Evolutionary conservation across 139 green algal genomes (phyloP).

Genomic region (Picochlorum sp.): DNA sequence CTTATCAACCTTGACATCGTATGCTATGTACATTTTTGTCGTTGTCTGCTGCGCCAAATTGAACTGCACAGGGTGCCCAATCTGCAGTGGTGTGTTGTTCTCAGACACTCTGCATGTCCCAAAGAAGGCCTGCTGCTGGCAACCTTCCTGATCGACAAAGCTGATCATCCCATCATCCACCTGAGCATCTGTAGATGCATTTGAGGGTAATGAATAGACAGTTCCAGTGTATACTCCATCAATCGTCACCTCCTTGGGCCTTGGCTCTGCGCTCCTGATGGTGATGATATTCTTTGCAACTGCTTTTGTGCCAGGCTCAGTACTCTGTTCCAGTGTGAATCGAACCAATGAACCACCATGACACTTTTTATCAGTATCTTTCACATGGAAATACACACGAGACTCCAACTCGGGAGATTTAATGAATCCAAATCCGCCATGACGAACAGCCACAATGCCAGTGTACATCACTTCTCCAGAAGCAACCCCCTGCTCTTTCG

Average conservation of each 20-base stretch:
- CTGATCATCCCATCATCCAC: constrained; percentile 30
- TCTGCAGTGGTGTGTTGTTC: constrained; percentile 2
- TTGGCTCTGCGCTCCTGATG: neutral
- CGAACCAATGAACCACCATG: constrained; percentile 8
- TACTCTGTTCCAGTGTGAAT: constrained; percentile 21
- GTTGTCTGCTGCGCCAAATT: constrained; percentile 3
- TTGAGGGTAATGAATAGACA: neutral
- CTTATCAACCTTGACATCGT: constrained; percentile 11
- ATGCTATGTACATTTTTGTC: constrained; percentile 6
- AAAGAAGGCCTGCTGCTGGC: constrained; percentile 21
- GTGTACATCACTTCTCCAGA: neutral
- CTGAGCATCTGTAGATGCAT: neutral
- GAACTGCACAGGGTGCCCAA: constrained; percentile 34
- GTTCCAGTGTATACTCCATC: constrained; percentile 1
- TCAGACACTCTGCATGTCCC: neutral
- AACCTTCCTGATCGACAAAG: constrained; percentile 15
- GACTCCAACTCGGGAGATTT: constrained; percentile 20
- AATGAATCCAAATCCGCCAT: constrained; percentile 32
- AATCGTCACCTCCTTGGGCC: neutral
- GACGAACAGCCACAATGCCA: constrained; percentile 19
- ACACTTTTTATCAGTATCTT: constrained; percentile 16
- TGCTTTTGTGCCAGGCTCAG: constrained; percentile 14
- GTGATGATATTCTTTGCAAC: constrained; percentile 21
- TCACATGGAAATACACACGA: constrained; percentile 31
- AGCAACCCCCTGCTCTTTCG: neutral